Base-by-base conservation (phyloP, 768 basidiomycete species). In the Russula ochroleuca region DNA sequence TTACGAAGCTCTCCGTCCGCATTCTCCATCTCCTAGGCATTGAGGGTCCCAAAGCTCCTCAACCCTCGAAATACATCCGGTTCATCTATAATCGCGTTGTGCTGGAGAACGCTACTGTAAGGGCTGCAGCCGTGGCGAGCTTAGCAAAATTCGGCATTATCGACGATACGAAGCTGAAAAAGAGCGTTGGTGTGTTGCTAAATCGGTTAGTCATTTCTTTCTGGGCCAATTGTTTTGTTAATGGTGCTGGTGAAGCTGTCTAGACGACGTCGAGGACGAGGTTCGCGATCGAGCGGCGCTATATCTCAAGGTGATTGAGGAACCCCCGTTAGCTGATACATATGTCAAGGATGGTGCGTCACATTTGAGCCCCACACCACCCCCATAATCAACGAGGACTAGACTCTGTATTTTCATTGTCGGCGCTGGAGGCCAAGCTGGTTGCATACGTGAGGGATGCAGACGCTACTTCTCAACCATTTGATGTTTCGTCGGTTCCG, bases 71-170 rank as follows among this genome's bases (percentile, higher is more conserved):
- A 77, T 99, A 96, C 73, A 99, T 99, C 73, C 90, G 97, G 49
- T 98, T 95, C 80, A 99, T 99, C 72, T 99, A 99, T 78, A 99
- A 99, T 77, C 94, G 97, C 33, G 97, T 99, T 25, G 94, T 99
- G 17, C 78, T 99, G 70, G 97, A 99, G 77, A 99, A 98, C 70
- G 94, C 97, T 6, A 94, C 95, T 51, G 97, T 99, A 56, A 82
- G 97, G 66, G 96, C 97, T 21, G 97, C 97, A 1, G 97, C 97
- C 25, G 96, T 99, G 11, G 81, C 92, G 21, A 92, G 90, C 70
- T 77, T 99, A 73, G 97, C 94, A 57, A 98, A 98, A 78, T 98
- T 99, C 69, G 97, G 97, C 61, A 87, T 97, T 70, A 88, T 92
- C 17, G 76, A 81, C 6, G 97, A 98, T 73, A 75, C 78, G 56